Evolutionary conservation across 257 asterid species (phyloP), one percentile per base, ranked within the genome.

Genomic region (Solanum dulcamara): DNA sequence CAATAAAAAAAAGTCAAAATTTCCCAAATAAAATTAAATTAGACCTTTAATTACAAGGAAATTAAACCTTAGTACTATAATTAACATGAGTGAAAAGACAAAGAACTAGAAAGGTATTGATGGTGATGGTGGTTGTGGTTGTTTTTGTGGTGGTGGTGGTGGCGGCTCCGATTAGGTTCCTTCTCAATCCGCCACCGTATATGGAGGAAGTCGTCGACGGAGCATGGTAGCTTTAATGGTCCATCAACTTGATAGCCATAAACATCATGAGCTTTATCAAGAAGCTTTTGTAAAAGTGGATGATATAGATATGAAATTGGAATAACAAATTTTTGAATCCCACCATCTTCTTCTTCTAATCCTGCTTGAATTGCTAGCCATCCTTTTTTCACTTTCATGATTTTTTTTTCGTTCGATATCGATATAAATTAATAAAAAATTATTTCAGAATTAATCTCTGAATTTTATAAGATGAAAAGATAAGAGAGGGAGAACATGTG

Each of bases 171-270:
- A 13, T 77, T 85, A 30, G 55, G 71, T 2, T 85, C 92, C 85
- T 91, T 87, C 38, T 91, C 90, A n/a, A 91, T 89, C 55, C 28
- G 85, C 93, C 93, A 91, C 6, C 89, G 89, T 83, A 91, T 89
- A 46, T 85, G 89, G 85, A 88, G 91, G 80, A 91, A 91, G 64
- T 91, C 92, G 3, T 91, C 90, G 42, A 82, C 83, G 6, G 93
- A 89, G 67, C 93, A 91, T 0, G 92, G 92, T 3, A 91, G 80
- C 86, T 87, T 86, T 33, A 91, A 59, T 1, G 88, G 91, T 51
- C 93, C 93, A 18, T 75, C 71, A 55, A 85, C 84, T 30, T 88
- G 81, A 85, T 91, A 91, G 26, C 93, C 93, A 70, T 91, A 91
- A 1, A 66, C 85, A 26, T 91, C 93, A 24, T 66, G 89, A 82